Percentiles rank a stretch among this genome's conserved stretches.
Evolutionary conservation across 768 basidiomycete species (phyloP).

Genomic region (Gautieria morchelliformis): DNA sequence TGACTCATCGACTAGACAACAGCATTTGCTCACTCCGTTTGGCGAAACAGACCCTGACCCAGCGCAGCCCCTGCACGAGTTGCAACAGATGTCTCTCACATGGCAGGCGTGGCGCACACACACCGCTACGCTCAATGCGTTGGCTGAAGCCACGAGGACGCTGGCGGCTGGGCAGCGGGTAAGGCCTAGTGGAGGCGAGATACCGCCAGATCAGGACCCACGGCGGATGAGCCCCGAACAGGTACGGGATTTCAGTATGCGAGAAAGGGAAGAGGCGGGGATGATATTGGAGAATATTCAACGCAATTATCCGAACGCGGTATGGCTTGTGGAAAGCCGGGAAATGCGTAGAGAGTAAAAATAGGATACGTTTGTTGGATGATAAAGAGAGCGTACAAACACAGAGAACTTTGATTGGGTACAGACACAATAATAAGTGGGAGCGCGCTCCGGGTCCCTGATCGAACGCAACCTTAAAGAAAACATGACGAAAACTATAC

Average conservation of each 20-base stretch:
- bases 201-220: background rate
- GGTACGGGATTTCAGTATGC: slow-evolving; percentile 14
- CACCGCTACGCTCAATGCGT: slow-evolving; percentile 32
- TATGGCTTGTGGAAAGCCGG: slow-evolving; percentile 10
- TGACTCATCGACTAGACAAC: background rate
- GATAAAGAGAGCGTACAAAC: too few relatives aligned
- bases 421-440: background rate
- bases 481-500: background rate
- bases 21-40: background rate
- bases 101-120: slow-evolving; percentile 67
- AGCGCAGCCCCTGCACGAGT: slow-evolving; percentile 46
- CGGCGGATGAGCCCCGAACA: background rate
- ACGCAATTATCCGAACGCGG: slow-evolving; percentile 40
- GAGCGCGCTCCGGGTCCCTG: background rate
- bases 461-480: background rate
- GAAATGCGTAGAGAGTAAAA: background rate
- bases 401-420: background rate
- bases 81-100: slow-evolving; percentile 53
- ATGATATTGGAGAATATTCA: slow-evolving; percentile 38
- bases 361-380: background rate
- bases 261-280: slow-evolving; percentile 25
- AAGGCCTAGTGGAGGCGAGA: slow-evolving; percentile 25
- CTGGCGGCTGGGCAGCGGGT: slow-evolving; percentile 43
- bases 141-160: slow-evolving; percentile 37
- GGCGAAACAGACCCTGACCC: slow-evolving; percentile 34